These are phyloP conservation scores for Candida ovalis DNA, from an alignment of 805 yeast species.

Conservation along the genomic window DNA sequence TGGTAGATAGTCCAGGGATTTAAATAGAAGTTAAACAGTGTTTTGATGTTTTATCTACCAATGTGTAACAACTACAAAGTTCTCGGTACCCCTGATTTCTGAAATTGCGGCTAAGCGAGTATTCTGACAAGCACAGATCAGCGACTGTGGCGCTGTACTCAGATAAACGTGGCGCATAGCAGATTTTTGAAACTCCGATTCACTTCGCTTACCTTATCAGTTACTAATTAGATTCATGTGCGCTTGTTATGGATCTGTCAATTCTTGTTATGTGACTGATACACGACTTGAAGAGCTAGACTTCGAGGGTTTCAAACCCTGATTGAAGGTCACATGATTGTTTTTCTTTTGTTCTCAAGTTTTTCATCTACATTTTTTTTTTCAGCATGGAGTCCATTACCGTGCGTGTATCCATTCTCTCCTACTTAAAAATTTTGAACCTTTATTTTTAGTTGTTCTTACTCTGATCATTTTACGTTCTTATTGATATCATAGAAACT, in stretches of 20 bases:
- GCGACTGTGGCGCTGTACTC: neutral
- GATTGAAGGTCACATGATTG: neutral
- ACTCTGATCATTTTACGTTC: too few relatives aligned
- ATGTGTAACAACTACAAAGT: neutral
- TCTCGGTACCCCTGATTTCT: neutral
- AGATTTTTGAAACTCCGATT: too few relatives aligned
- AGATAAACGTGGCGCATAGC: too few relatives aligned
- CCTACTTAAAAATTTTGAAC: too few relatives aligned
- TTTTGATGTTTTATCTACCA: neutral
- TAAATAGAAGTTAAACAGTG: too few relatives aligned
- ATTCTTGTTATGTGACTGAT: too few relatives aligned
- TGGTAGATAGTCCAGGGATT: too few relatives aligned
- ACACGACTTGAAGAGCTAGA: too few relatives aligned
- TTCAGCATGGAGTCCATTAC: neutral
- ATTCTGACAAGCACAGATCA: neutral
- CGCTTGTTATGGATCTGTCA: too few relatives aligned
- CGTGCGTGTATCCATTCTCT: neutral
- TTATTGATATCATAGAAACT: neutral
- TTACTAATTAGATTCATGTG: too few relatives aligned
- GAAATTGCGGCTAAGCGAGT: neutral
- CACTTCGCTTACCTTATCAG: too few relatives aligned
- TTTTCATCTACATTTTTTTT: neutral
- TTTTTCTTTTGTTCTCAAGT: neutral
- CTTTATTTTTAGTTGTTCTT: neutral
- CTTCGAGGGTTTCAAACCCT: slow-evolving; percentile 2